Percentiles rank a stretch among this genome's conserved stretches.
Evolutionary conservation across 768 basidiomycete species (phyloP).

Genomic region (Pulveroboletus ravenelii): DNA sequence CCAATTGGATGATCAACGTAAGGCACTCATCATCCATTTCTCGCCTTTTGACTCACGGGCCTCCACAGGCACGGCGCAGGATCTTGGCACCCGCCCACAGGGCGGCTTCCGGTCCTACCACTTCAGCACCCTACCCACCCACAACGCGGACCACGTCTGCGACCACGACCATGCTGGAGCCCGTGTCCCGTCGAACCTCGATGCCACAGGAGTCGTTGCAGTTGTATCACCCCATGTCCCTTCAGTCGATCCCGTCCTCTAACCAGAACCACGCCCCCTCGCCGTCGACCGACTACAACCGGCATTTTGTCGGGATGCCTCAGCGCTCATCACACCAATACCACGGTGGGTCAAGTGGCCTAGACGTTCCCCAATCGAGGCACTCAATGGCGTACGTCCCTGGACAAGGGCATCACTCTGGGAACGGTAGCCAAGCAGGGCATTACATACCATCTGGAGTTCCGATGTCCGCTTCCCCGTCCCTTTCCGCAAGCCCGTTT

Average conservation of each 20-base stretch:
- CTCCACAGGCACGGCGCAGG: constrained; percentile 65
- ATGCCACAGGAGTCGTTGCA: constrained; percentile 65
- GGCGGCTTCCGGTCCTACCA: constrained; percentile 70
- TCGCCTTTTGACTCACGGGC: constrained; percentile 10
- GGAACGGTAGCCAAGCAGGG: constrained; percentile 26
- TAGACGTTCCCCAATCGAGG: constrained; percentile 32
- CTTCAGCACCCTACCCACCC: constrained; percentile 66
- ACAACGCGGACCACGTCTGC: constrained; percentile 32
- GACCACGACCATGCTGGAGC: constrained; percentile 28
- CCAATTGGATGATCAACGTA: constrained; percentile 93
- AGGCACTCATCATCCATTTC: constrained; percentile 25
- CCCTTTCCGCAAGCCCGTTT: constrained; percentile 39
- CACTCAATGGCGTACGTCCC: constrained; percentile 37
- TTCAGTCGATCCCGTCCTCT: constrained; percentile 46
- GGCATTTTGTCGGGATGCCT: constrained; percentile 45
- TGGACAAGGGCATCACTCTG: constrained; percentile 41
- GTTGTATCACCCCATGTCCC: constrained; percentile 74
- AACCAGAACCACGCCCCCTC: constrained; percentile 32
- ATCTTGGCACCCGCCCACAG: constrained; percentile 81
- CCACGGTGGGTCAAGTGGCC: constrained; percentile 15
- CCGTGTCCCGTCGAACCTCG: constrained; percentile 53
- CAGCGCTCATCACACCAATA: constrained; percentile 31
- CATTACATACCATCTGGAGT: constrained; percentile 35
- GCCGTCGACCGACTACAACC: constrained; percentile 40
- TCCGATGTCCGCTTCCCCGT: constrained; percentile 50